Percentiles rank a stretch among this genome's conserved stretches.
phyloP scores from a whole-genome alignment of 345 rosid genomes.

The Firmiana major region DNA sequence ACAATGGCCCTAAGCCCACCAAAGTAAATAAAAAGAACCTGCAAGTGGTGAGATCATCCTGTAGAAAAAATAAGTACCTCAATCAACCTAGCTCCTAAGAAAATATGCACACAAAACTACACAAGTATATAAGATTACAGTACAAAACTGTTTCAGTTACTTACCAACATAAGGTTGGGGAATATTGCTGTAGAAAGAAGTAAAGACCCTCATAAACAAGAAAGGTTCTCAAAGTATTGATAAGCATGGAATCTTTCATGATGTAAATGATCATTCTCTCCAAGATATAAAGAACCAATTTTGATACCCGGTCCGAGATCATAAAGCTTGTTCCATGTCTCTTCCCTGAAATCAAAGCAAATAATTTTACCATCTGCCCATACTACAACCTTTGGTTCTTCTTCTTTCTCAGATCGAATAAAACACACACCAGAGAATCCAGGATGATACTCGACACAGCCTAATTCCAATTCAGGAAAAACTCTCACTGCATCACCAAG shows the following conservation, averaged over 20 bases:
- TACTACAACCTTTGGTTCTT: background rate
- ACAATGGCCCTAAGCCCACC: background rate
- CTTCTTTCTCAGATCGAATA: background rate
- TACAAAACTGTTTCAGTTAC: background rate
- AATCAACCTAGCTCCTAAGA: background rate
- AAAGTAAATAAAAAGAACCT: background rate
- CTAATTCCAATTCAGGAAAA: background rate
- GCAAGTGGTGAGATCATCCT: background rate
- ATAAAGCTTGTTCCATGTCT: background rate
- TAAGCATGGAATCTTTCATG: background rate
- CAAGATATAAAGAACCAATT: background rate
- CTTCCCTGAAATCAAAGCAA: background rate
- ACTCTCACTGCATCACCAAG: background rate
- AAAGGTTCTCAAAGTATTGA: background rate
- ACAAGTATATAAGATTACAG: background rate
- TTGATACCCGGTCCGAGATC: background rate
- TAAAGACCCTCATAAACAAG: background rate
- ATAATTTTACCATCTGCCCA: conserved; percentile 8
- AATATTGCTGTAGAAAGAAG: background rate
- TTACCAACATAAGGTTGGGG: background rate
- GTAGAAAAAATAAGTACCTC: background rate
- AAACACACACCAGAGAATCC: conserved; percentile 7
- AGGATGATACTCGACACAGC: background rate
- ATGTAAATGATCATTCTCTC: background rate
- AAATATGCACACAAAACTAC: background rate